Base-by-base conservation (phyloP, 139 green algal species). In the Edaphochlamys debaryana region DNA sequence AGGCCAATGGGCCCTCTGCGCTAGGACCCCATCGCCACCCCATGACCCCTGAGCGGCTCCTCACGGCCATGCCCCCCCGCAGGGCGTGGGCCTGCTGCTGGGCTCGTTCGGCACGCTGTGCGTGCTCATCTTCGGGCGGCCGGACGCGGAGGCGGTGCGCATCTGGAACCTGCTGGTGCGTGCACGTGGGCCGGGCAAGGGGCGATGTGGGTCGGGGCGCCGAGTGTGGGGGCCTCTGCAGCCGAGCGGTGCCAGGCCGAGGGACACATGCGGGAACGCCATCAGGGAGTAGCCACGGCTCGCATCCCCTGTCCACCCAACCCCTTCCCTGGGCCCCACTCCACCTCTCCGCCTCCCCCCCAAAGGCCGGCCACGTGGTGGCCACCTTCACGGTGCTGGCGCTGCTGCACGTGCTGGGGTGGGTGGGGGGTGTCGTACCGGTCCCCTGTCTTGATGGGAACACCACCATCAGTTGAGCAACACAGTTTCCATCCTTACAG, bases 81-180 rank as follows among this genome's bases (percentile, higher is more conserved):
- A 89, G 82, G 88, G 85, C 54, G 41, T 92, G 30, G 72, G 76
- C 7, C 71, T 92, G 69, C 69, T 92, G 69, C 74, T 92, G 54
- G 85, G 88, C 34, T 89, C 82, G 11, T 92, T 92, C 79, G 88
- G 88, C 45, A 90, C 88, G 13, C 70, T 90, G 34, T 84, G 67
- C 64, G 82, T 92, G 45, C 88, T 92, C 60, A 85, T 92, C 30
- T 92, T 90, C 66, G 88, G 60, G 25, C 56, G 71, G 40, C 88
- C 88, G 7, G 88, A 90, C 27, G 79, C 88, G 11, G 85, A 89
- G 34, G 67, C 85, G 0, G 81, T 90, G 73, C 78, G 79, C 19
- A 20, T 92, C 36, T 92, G 88, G 88, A 87, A 87, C 42, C 54
- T 92, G 15, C 36, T 92, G 34, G 88, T 77, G 37, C 78, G 88